A percentile compares a stretch with the other conserved stretches of the same genome.
phyloP scores from a whole-genome alignment of 1,139 yeast species.

The Kurtzmaniella natalensis region DNA sequence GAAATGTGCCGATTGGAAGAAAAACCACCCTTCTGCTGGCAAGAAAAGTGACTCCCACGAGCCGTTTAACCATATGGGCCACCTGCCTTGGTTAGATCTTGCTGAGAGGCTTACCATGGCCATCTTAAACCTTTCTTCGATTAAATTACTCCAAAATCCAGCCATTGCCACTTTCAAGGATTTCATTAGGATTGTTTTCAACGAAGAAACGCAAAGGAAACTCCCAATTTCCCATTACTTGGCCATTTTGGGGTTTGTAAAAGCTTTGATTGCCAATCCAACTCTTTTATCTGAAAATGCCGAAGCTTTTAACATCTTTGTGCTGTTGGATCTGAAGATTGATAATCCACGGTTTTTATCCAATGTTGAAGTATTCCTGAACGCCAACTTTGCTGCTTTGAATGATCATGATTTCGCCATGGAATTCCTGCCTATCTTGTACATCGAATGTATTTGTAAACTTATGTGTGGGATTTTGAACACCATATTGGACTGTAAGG shows the following conservation, averaged over 20 bases:
- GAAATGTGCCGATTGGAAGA: background rate
- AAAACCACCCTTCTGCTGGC: background rate
- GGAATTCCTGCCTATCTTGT: slow-evolving; percentile 41
- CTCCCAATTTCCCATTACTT: slow-evolving; percentile 33
- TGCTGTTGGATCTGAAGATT: slow-evolving; percentile 32
- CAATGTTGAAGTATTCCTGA: slow-evolving; percentile 34
- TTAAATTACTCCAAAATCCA: slow-evolving; percentile 18
- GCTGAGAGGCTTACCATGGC: slow-evolving; percentile 34
- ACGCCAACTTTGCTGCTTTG: slow-evolving; percentile 20
- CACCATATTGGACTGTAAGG: slow-evolving; percentile 21
- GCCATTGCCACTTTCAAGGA: slow-evolving; percentile 5
- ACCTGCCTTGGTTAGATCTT: slow-evolving; percentile 34
- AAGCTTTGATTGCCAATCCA: slow-evolving; percentile 36
- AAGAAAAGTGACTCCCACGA: background rate
- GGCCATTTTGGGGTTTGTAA: slow-evolving; percentile 42
- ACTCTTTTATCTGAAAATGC: slow-evolving; percentile 26
- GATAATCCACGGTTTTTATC: slow-evolving; percentile 40
- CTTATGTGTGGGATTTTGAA: slow-evolving; percentile 32
- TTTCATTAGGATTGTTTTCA: slow-evolving; percentile 1
- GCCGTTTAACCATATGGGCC: no score
- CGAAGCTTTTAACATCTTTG: slow-evolving; percentile 28
- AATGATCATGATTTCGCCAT: slow-evolving; percentile 28
- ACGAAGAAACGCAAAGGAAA: slow-evolving; percentile 11
- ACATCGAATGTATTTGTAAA: slow-evolving; percentile 40
- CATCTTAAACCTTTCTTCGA: slow-evolving; percentile 32